A percentile compares a stretch with the other conserved stretches of the same genome.
phyloP scores from a whole-genome alignment of 257 asterid species.

The Solanum tarapatanum region DNA sequence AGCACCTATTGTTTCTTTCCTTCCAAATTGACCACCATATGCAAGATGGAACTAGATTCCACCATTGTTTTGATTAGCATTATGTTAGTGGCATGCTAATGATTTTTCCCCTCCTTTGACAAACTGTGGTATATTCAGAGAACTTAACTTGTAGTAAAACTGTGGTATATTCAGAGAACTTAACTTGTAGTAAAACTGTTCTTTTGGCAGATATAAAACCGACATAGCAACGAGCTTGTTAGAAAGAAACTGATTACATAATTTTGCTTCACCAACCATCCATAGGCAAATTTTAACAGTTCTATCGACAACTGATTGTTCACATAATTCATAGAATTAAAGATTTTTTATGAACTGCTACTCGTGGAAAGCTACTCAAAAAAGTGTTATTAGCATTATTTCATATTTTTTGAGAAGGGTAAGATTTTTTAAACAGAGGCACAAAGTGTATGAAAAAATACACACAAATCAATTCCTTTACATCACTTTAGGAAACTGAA shows the following conservation, averaged over 20 bases:
- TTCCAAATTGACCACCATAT: too few relatives aligned
- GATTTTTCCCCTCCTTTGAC: neutral
- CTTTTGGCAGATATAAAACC: neutral
- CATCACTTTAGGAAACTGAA: constrained; percentile 4
- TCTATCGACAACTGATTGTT: neutral
- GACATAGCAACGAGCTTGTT: neutral
- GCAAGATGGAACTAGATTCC: too few relatives aligned
- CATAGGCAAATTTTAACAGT: neutral
- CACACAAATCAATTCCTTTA: neutral
- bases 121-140: neutral
- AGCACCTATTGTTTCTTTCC: too few relatives aligned
- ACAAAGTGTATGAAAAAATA: neutral
- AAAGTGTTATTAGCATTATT: neutral
- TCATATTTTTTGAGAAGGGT: neutral
- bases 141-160: neutral
- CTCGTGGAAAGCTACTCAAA: neutral
- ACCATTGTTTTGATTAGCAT: neutral
- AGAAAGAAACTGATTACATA: neutral
- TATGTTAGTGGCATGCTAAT: neutral
- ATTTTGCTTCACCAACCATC: neutral
- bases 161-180: neutral
- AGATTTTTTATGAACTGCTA: neutral
- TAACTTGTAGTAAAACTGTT: neutral
- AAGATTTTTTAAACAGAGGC: neutral
- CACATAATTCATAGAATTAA: neutral